Evolutionary conservation across 2,329 filamentous ascomycete species (phyloP).

Genomic region (Fusarium sterilihyphosum): DNA sequence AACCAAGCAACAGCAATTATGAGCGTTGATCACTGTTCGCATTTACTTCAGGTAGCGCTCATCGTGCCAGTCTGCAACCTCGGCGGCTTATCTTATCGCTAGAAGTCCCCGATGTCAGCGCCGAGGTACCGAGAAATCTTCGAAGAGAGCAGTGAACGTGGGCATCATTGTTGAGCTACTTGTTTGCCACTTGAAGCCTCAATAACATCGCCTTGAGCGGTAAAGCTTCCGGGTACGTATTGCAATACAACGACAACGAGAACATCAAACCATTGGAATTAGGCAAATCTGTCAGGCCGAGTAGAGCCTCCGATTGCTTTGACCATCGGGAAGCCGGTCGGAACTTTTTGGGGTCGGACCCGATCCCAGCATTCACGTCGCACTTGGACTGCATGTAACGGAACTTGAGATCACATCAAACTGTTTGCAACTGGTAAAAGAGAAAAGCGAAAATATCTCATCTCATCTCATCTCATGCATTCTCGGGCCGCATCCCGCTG

Average conservation of each 20-base stretch:
- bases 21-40: background rate
- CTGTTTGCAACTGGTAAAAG: background rate
- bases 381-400: too few relatives aligned
- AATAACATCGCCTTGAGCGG: fast-evolving
- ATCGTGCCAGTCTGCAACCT: too few relatives aligned
- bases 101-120: background rate
- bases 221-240: background rate
- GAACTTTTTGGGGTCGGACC: too few relatives aligned
- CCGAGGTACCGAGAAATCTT: background rate
- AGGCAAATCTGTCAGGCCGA: too few relatives aligned
- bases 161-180: too few relatives aligned
- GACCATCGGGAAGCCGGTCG: too few relatives aligned
- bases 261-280: background rate
- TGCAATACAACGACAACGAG: too few relatives aligned
- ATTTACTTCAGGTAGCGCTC: too few relatives aligned
- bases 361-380: too few relatives aligned
- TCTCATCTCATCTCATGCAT: background rate
- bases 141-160: background rate
- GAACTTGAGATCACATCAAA: too few relatives aligned
- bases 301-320: too few relatives aligned
- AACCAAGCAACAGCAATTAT: too few relatives aligned
- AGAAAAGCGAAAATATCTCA: background rate
- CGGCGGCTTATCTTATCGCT: background rate
- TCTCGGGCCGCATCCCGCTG: background rate
- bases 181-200: background rate